A percentile compares a stretch with the other conserved stretches of the same genome.
Evolutionary conservation across 176 grass and related monocot species (phyloP).

Genomic region (Paspalum vaginatum): DNA sequence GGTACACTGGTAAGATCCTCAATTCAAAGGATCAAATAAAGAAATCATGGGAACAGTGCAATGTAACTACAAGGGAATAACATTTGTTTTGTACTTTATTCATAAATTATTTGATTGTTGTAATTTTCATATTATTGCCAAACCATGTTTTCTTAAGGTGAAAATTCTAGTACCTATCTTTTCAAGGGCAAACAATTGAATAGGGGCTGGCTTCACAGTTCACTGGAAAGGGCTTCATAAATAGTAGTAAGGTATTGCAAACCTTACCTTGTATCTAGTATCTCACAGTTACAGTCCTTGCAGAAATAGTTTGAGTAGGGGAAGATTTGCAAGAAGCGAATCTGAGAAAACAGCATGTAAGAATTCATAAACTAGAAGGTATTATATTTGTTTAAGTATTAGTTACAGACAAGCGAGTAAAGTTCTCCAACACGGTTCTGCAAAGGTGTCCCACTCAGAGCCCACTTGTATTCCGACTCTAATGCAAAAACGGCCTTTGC

Average conservation of each 20-base stretch:
- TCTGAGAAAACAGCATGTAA: constrained; percentile 53
- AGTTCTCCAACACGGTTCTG: constrained; percentile 99
- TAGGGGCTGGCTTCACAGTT: constrained; percentile 5
- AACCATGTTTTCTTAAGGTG: constrained; percentile 12
- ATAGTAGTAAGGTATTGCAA: constrained; percentile 19
- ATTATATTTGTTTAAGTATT: constrained; percentile 2
- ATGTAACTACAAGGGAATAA: not conserved
- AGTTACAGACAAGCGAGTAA: constrained; percentile 82
- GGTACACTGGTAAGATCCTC: constrained; percentile 19
- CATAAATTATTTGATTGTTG: not conserved
- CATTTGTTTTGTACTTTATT: constrained; percentile 1
- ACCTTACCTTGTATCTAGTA: constrained; percentile 69
- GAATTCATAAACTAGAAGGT: constrained; percentile 35
- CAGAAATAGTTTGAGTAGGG: constrained; percentile 92
- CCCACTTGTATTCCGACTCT: constrained; percentile 89
- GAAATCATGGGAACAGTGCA: not conserved
- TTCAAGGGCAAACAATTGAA: not conserved
- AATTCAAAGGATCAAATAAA: constrained; percentile 35
- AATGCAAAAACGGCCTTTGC: constrained; percentile 87
- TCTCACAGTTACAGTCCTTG: constrained; percentile 88
- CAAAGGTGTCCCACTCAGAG: constrained; percentile 94
- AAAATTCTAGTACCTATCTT: not conserved
- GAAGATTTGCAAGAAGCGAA: constrained; percentile 95
- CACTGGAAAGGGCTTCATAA: constrained; percentile 15
- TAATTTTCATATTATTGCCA: constrained; percentile 9